Evolutionary conservation across 1,284 basidiomycete species (phyloP).

Genomic region (Apiotrichum brassicae): DNA sequence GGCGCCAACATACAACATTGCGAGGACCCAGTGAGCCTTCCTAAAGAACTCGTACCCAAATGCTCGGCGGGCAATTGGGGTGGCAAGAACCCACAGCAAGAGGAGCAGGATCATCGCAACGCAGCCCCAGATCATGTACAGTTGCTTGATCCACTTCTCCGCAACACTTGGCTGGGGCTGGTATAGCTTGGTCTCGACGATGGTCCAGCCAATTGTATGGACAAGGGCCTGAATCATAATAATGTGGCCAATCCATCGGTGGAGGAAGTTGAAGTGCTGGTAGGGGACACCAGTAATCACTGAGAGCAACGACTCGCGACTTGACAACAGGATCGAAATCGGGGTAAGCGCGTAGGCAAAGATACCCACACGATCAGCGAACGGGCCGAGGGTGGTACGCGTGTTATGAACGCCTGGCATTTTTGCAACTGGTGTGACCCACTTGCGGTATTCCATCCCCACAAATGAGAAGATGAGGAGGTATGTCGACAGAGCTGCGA

Average conservation of each 20-base stretch:
- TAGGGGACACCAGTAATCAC: constrained; percentile 31
- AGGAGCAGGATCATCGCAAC: constrained; percentile 26
- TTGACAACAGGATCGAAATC: constrained; percentile 27
- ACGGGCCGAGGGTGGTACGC: constrained; percentile 25
- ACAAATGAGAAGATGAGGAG: constrained; percentile 29
- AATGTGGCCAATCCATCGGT: constrained; percentile 35
- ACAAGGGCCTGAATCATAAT: constrained; percentile 26
- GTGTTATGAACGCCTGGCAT: constrained; percentile 22
- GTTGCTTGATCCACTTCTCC: constrained; percentile 24
- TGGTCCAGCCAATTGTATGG: constrained; percentile 32
- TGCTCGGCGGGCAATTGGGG: constrained; percentile 16
- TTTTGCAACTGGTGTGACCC: constrained; percentile 31
- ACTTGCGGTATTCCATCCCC: constrained; percentile 26
- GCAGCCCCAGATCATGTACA: constrained; percentile 33
- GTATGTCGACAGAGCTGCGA: constrained; percentile 19
- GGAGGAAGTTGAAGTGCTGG: constrained; percentile 47
- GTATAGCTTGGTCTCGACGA: constrained; percentile 29
- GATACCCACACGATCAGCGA: constrained; percentile 26
- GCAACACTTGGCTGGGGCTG: constrained; percentile 31
- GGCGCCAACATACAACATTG: constrained; percentile 32
- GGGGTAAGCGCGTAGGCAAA: constrained; percentile 34
- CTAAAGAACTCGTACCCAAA: constrained; percentile 35
- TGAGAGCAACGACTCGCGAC: constrained; percentile 27
- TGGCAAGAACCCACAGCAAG: constrained; percentile 25
- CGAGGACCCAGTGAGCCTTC: constrained; percentile 33